Evolutionary conservation across 2,329 filamentous ascomycete species (phyloP).

Genomic region (Sarocladium oryzae): DNA sequence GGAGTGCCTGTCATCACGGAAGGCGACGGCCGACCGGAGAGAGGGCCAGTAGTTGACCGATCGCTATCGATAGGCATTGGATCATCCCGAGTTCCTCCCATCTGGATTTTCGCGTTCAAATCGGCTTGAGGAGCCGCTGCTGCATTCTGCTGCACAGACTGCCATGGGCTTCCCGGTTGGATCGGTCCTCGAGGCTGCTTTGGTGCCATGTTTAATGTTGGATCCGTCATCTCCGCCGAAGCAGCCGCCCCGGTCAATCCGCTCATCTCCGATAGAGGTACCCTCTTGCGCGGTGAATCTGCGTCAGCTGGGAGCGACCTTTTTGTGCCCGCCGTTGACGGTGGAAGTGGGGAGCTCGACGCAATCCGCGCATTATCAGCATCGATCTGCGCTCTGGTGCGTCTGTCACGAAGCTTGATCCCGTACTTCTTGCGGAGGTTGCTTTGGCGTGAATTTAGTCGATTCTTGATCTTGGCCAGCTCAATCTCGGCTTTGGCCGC

Average conservation of each 20-base stretch:
- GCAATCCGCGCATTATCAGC: conserved; percentile 33
- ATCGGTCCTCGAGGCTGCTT: conserved; percentile 18
- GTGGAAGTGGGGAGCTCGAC: background rate
- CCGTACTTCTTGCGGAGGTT: conserved; percentile 52
- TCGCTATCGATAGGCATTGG: conserved; percentile 20
- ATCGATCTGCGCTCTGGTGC: conserved; percentile 39
- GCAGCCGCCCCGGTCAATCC: conserved; percentile 28
- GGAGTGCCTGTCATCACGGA: background rate
- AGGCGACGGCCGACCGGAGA: background rate
- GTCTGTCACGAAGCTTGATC: conserved; percentile 44
- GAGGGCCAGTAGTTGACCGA: background rate
- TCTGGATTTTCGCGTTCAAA: background rate
- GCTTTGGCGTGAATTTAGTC: conserved; percentile 49
- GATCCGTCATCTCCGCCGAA: conserved; percentile 30
- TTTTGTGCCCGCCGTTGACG: background rate
- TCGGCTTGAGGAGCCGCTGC: too few species aligned
- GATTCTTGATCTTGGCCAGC: conserved; percentile 41
- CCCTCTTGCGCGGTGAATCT: conserved; percentile 19
- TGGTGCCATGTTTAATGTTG: conserved; percentile 21
- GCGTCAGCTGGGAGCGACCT: conserved; percentile 10
- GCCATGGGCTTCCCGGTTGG: too few species aligned
- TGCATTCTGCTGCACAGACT: too few species aligned
- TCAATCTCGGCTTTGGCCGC: conserved; percentile 25
- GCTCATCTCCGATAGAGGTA: conserved; percentile 26
- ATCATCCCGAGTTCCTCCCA: conserved; percentile 16